A percentile compares a stretch with the other conserved stretches of the same genome.
Evolutionary conservation across 208 protist genomes (phyloP).

Genomic region (Crithidia sp.): DNA sequence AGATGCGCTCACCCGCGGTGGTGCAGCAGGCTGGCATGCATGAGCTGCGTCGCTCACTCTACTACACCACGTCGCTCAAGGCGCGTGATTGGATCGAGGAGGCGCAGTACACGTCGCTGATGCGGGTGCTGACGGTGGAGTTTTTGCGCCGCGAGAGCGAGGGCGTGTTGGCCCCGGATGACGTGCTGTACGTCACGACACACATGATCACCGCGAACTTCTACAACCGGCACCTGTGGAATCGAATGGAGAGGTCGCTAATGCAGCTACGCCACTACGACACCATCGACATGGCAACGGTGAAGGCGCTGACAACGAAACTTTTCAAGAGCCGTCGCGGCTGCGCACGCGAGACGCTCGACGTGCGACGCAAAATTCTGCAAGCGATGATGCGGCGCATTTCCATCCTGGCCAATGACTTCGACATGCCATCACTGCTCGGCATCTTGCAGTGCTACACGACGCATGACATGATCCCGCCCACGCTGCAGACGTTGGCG

Average conservation of each 20-base stretch:
- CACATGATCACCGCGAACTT: constrained; percentile 87
- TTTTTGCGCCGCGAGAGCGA: constrained; percentile 80
- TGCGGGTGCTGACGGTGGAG: constrained; percentile 87
- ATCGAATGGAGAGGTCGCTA: constrained; percentile 79
- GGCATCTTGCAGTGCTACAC: constrained; percentile 91
- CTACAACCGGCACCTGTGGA: constrained; percentile 91
- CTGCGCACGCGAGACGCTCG: constrained; percentile 79
- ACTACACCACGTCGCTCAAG: constrained; percentile 83
- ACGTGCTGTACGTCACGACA: constrained; percentile 88
- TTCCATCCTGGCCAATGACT: constrained; percentile 84
- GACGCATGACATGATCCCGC: constrained; percentile 82
- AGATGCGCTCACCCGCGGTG: constrained; percentile 58
- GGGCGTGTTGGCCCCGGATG: constrained; percentile 83
- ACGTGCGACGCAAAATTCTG: constrained; percentile 85
- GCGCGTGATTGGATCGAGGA: constrained; percentile 70
- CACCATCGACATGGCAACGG: constrained; percentile 74
- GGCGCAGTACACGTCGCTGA: constrained; percentile 64
- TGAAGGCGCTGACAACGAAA: constrained; percentile 88
- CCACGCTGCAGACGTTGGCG: constrained; percentile 73
- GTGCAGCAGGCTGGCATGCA: constrained; percentile 88
- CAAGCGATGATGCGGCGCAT: constrained; percentile 77
- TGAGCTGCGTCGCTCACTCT: constrained; percentile 85
- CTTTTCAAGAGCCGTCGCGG: constrained; percentile 88
- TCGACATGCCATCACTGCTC: constrained; percentile 85
- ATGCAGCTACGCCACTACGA: constrained; percentile 62